Evolutionary conservation across 495 filamentous ascomycete genomes (phyloP).

Genomic region (Tuber indicum): DNA sequence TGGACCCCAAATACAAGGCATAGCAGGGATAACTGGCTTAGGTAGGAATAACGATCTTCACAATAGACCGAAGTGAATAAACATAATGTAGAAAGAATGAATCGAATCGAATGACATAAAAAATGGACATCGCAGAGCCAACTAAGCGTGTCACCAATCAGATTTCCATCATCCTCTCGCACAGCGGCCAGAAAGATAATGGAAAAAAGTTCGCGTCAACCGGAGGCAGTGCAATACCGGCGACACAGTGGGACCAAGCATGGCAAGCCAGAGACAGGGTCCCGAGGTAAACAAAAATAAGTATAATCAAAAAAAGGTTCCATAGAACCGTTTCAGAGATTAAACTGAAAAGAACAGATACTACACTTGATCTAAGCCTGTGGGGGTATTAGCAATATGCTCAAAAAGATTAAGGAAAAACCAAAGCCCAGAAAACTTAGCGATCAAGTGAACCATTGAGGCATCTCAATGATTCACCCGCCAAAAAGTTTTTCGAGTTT

Average conservation of each 20-base stretch:
- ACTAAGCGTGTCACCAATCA: background rate
- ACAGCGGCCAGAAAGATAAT: conserved; percentile 9
- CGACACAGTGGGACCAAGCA: conserved; percentile 68
- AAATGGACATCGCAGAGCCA: background rate
- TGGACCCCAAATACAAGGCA: too few species aligned
- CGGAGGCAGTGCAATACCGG: conserved; percentile 82
- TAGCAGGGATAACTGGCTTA: too few species aligned
- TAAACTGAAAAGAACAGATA: conserved; percentile 37
- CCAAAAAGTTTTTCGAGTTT: conserved; percentile 43
- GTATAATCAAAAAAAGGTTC: conserved; percentile 26
- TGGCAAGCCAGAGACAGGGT: conserved; percentile 41
- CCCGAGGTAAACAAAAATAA: conserved; percentile 3
- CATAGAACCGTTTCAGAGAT: conserved; percentile 30
- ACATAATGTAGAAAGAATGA: too few species aligned
- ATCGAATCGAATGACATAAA: background rate
- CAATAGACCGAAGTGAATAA: background rate
- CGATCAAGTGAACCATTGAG: background rate
- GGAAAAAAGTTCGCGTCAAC: conserved; percentile 65
- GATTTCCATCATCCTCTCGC: background rate
- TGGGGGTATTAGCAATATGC: conserved; percentile 48
- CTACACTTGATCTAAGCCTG: conserved; percentile 41
- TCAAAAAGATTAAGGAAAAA: conserved; percentile 39
- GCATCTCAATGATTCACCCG: background rate
- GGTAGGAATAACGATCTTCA: too few species aligned
- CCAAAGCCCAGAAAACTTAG: conserved; percentile 21